Evolutionary conservation across 495 filamentous ascomycete species (phyloP), one percentile per base, ranked within the genome.

Genomic region (Aspergillus sclerotiicarbonarius): DNA sequence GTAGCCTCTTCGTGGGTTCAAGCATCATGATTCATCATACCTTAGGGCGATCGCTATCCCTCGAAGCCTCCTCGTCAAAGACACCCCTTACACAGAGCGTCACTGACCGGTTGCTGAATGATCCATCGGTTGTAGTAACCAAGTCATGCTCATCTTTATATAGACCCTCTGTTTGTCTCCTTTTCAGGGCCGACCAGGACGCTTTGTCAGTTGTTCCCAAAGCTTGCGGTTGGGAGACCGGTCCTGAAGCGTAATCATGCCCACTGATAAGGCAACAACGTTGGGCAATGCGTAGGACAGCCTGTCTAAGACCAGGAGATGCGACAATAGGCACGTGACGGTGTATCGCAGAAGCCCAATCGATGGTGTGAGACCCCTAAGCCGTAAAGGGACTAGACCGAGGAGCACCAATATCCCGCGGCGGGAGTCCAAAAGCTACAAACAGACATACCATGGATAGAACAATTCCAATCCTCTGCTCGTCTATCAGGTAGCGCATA

Each of bases 291-390:
- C 12, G 52, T 49, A 29, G 20, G 52, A 60, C 46, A 50, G 35
- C 44, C 25, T 25, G 49, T 21, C 13, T 53, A 39, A 50, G 47
- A 50, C 21, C 47, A 16, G 47, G 47, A 50, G 48, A 54, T 52
- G 56, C 53, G 51, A 44, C 47, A 48, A 25, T 21, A 37, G 21
- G 48, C 70, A 71, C 64, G 68, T 72, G 70, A 71, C 54, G 50
- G 59, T 62, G 60, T 61, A 57, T 52, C 20, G 48, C 47, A 37
- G 18, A 20, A 4, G 30, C 4, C 30, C 15, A 44, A 31, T 15
- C 5, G 37, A 12, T 15, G 13, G 37, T 5, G 21, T n/a, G 29
- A 50, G 47, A 29, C 16, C 33, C 4, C 63, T 62, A 62, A 19
- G 3, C 62, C 31, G 49, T 56, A 58, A 49, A 18, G 6, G 57